Base-by-base conservation (phyloP, 202 grass and related monocot genomes). In the Eragrostis tef region DNA sequence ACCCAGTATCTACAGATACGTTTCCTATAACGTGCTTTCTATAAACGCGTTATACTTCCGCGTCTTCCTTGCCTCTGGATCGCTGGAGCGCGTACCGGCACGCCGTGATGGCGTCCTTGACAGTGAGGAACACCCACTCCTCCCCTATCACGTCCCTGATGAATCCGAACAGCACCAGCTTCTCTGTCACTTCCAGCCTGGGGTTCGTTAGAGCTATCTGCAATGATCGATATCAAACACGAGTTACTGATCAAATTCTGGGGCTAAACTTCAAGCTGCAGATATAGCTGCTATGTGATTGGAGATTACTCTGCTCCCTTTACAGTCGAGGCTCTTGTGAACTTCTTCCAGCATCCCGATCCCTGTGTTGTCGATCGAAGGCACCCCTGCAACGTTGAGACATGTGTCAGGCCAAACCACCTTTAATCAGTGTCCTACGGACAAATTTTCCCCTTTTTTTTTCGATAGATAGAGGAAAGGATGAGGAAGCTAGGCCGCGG, bases 181-280 rank as follows among this genome's bases (percentile, higher is more conserved):
- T 99, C 71, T 90, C 87, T 42, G 80, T 90, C 56, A 99, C 93
- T 34, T 86, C 60, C 24, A 85, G 42, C 46, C 81, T 93, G 0
- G 96, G 96, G 67, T 99, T 95, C 47, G 75, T 71, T 53, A 99
- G 78, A 16, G 75, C 88, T 59, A 96, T 70, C 96, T 99, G 89
- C 70, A 87, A 45, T 25, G 29, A 64, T 14, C 22, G 17, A 48
- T 25, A 39, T 39, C 34, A 39, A 39, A 64, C n/a, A n/a, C 16
- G 21, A 20, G 39, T 31, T 14, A 45, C 61, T 9, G 6, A 27
- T 87, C 79, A 74, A 10, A 45, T 71, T 24, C 48, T 47, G 25
- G 14, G 11, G 34, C 17, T n/a, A n/a, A n/a, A n/a, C n/a, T n/a
- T n/a, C n/a, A n/a, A 56, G 47, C 7, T 44, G 41, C 10, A 2